Base-by-base conservation (phyloP, 2,329 filamentous ascomycete species). In the Alternaria triticina region DNA sequence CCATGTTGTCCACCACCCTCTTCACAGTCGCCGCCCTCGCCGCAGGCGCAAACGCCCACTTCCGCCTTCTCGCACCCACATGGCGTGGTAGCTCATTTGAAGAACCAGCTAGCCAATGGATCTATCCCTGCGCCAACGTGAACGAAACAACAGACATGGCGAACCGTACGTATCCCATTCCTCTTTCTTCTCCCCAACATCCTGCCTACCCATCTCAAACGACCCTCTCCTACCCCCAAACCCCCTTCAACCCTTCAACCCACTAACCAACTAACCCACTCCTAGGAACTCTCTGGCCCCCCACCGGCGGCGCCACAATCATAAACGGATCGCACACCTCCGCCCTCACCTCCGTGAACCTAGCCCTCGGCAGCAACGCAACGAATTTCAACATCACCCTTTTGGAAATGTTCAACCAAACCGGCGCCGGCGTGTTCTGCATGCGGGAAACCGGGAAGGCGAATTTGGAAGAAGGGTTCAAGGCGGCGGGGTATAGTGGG, bases 281-380 rank as follows among this genome's bases (percentile, higher is more conserved):
- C 6, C 3, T 2, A 62, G 60, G 60, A 5, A 63, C 83, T 5
- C 64, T 74, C 30, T 85, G 83, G 83, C 82, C 83, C 8, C 63
- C 81, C 4, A 75, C 77, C 11, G 82, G 83, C 49, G 83, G 83
- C 57, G 78, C 81, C 6, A 62, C 85, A 17, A 66, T 71, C 20
- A 77, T 84, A 70, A 76, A 78, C 40, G 81, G 80, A 27, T 70
- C 73, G 36, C 83, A 85, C 70, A 71, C 72, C 17, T 81, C 76
- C 68, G 82, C 83, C 3, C 77, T 83, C 27, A 84, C 83, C 3
- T 82, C 81, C 57, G 77, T 85, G 49, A 85, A 85, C 68, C 76
- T 85, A 5, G 83, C 81, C 6, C 68, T 85, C 46, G 83, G 77
- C 57, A 69, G 66, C 45, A 78, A 78, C 54, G 79, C 80, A 5